A percentile compares a stretch with the other conserved stretches of the same genome.
Conservation (phyloP, 2,329 filamentous ascomycete species). For the Fusarium mangiferae region DNA sequence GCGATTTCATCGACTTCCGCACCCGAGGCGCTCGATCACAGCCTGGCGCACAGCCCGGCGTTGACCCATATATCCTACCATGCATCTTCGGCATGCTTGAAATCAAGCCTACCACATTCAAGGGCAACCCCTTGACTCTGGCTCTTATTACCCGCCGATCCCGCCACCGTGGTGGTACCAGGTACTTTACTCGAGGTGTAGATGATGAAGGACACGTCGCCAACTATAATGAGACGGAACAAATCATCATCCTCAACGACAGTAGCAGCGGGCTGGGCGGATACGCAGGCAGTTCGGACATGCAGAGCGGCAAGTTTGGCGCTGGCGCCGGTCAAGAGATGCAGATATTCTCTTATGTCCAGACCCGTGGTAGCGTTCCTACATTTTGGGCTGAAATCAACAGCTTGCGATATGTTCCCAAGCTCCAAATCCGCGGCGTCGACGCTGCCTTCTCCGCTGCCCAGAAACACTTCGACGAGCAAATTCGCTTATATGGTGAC, state of each 20-base stretch:
- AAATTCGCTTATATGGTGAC: conserved; percentile 92
- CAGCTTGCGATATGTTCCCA: conserved; percentile 89
- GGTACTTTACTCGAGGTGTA: conserved; percentile 94
- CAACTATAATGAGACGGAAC: conserved; percentile 99
- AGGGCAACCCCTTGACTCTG: conserved; percentile 84
- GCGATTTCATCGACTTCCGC: conserved; percentile 91
- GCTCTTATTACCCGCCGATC: conserved; percentile 90
- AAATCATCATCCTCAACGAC: conserved; percentile 90
- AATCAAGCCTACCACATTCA: conserved; percentile 87
- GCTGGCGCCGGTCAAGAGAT: conserved; percentile 74
- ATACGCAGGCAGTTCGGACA: conserved; percentile 79
- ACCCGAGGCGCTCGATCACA: conserved; percentile 70
- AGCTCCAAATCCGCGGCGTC: conserved; percentile 85
- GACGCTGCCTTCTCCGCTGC: conserved; percentile 84
- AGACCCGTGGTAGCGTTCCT: conserved; percentile 95
- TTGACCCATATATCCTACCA: conserved; percentile 92
- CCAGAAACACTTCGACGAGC: conserved; percentile 89
- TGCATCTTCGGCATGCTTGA: conserved; percentile 97
- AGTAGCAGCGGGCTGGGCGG: conserved; percentile 77
- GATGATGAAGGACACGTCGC: conserved; percentile 96
- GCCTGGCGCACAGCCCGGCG: conserved; percentile 75
- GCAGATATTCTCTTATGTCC: conserved; percentile 93
- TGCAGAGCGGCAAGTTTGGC: conserved; percentile 77
- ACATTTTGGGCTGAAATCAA: conserved; percentile 98
- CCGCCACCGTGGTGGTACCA: conserved; percentile 86